Evolutionary conservation across 2,329 filamentous ascomycete species (phyloP).

Genomic region (Waltergamsia citrina): DNA sequence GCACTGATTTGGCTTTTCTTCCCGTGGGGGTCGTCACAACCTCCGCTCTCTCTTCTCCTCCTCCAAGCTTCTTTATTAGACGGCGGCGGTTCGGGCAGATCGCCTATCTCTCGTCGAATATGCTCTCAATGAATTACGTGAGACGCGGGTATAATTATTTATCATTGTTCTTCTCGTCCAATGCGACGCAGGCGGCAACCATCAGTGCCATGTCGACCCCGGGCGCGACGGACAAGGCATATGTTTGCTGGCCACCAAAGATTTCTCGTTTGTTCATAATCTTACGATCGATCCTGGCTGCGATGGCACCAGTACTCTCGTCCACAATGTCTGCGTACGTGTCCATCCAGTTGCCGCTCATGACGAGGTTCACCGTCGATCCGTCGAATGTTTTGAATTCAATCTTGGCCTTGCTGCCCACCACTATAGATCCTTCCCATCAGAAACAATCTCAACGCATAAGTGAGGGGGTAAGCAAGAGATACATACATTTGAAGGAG

Average conservation of each 20-base stretch:
- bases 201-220: constrained; percentile 58
- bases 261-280: constrained; percentile 48
- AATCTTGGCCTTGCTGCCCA: constrained; percentile 43
- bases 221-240: constrained; percentile 52
- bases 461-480: too few species aligned
- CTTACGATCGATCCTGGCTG: constrained; percentile 51
- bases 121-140: too few species aligned
- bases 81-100: too few species aligned
- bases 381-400: constrained; percentile 43
- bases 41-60: too few species aligned
- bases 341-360: constrained; percentile 55
- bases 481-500: constrained; percentile 37
- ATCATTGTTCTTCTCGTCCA: constrained; percentile 53
- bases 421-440: constrained; percentile 23
- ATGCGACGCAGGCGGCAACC: constrained; percentile 55
- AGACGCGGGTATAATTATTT: neutral
- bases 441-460: neutral
- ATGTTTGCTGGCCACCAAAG: constrained; percentile 54
- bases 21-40: too few species aligned
- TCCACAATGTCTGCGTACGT: constrained; percentile 47
- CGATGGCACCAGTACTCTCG: constrained; percentile 34
- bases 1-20: too few species aligned
- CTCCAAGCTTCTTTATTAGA: too few species aligned
- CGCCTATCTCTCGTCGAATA: too few species aligned
- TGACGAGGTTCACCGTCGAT: constrained; percentile 33